Conservation (phyloP, 495 filamentous ascomycete genomes). For the Talaromyces liani region DNA sequence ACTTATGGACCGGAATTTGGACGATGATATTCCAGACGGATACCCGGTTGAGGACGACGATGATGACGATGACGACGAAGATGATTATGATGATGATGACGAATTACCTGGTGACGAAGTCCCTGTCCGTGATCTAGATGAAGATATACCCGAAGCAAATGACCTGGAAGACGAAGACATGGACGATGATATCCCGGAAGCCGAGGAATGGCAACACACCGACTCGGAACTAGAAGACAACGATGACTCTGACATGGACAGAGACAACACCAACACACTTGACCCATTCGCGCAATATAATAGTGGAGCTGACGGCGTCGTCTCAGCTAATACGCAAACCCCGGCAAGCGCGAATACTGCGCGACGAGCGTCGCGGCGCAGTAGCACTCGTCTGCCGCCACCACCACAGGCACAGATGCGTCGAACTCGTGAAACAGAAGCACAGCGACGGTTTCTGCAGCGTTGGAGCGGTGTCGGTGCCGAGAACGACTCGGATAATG, state of each 20-base stretch:
- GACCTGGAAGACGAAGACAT: slow-evolving; percentile 13
- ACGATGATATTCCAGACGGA: slow-evolving; percentile 45
- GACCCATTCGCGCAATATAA: slow-evolving; percentile 22
- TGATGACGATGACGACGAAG: slow-evolving; percentile 11
- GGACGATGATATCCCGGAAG: slow-evolving; percentile 20
- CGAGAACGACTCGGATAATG: slow-evolving; percentile 10
- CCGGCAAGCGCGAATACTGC: neutral
- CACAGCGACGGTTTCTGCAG: slow-evolving; percentile 35
- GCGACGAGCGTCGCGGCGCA: neutral
- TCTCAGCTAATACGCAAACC: neutral
- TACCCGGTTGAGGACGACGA: slow-evolving; percentile 36
- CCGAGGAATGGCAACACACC: slow-evolving; percentile 59
- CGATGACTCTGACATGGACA: slow-evolving; percentile 21
- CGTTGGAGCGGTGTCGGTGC: slow-evolving; percentile 38
- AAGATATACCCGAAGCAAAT: slow-evolving; percentile 31
- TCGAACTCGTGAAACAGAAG: slow-evolving; percentile 28
- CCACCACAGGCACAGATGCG: slow-evolving; percentile 17
- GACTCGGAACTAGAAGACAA: slow-evolving; percentile 71
- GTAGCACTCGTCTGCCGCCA: neutral
- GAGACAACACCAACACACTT: slow-evolving; percentile 23
- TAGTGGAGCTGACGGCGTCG: slow-evolving; percentile 11
- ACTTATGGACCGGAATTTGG: slow-evolving; percentile 40
- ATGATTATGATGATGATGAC: slow-evolving; percentile 16
- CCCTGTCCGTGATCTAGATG: slow-evolving; percentile 28
- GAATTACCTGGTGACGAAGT: neutral